Base-by-base conservation (phyloP, 495 filamentous ascomycete genomes). In the Penicillium parvum region DNA sequence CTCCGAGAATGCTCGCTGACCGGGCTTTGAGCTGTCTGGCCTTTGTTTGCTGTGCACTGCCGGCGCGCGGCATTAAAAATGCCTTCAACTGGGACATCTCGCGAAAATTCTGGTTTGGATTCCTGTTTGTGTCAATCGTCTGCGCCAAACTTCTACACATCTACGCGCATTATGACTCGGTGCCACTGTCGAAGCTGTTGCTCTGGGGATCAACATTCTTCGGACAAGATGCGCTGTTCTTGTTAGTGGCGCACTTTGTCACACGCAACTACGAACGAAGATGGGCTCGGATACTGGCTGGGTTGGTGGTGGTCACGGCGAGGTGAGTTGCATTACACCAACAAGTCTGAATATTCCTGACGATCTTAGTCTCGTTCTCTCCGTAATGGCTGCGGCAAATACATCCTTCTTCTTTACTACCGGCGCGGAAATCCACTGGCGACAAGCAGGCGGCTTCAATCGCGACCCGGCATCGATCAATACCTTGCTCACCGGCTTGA, bases 381-480 rank as follows among this genome's bases (percentile, higher is more conserved):
- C 60, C 36, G 54, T 52, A 17, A 68, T 68, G 64, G 50, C 62
- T 37, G 47, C 64, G 17, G 52, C 64, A n/a, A 66, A 65, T 30
- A 53, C 52, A 36, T 66, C 61, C 29, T 66, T 69, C 44, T 69
- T 52, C 26, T 41, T 65, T 37, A 51, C 55, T 1, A 63, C 58
- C 29, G 63, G 65, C 5, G 64, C 65, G 11, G 65, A 69, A 32
- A 66, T 69, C 23, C 64, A 69, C 53, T 69, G 65, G 65, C 53
- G 54, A 36, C 64, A 66, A 30, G 63, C 62, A 23, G 54, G 49
- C 16, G 48, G 53, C 21, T 60, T 65, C 45, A 58, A 63, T 36
- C 47, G 48, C 23, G 63, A 69, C 47, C 59, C 65, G 3, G 63
- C 65, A 14, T 61, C 61, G 19, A 55, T 65, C 25, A 54, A 60